Base-by-base conservation (phyloP, 2,329 filamentous ascomycete species). In the Xylariaceae sp. region DNA sequence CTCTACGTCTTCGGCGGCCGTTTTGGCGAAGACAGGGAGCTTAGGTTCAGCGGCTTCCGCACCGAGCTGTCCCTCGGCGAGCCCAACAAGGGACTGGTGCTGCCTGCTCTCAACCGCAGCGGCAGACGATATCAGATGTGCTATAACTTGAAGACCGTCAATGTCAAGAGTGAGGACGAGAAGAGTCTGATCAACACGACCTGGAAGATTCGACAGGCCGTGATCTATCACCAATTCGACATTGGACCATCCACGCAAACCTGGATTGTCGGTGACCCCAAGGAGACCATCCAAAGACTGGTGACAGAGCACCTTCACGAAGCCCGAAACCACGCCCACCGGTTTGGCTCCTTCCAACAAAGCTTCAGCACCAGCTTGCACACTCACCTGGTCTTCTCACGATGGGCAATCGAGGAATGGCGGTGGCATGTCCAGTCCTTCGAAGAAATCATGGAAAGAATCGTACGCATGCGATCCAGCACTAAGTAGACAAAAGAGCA, bases 331-430 rank as follows among this genome's bases (percentile, higher is more conserved):
- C 30, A 43, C 10, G 50, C 56, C 34, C 49, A 58, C 30, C 43
- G 33, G 26, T 61, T 56, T 32, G 27, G 31, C 2, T 51, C 44
- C 3, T 10, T 49, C 1, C 41, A 36, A 11, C 36, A 50, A 8
- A 53, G 52, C 33, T 56, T 63, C 18, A 38, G 42, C 25, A 48
- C 54, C 3, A 58, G 42, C 29, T 38, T 61, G 3, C 37, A 47
- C 2, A 42, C 45, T 2, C 59, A 63, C 42, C 33, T 60, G 3
- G 22, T 59, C 6, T 47, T 45, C 29, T 54, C 52, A 21, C 49
- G 60, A 18, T 63, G 60, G 60, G 49, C 56, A 2, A 51, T 43
- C 0, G 53, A 58, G 36, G 49, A 53, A 4, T 64, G 59, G 59
- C 44, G 57, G 11, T 47, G 47, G 46, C 61, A 61, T 39, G 47